These are phyloP conservation scores for Fallopia convolvulus DNA, from an alignment of 148 eudicot species.

Conservation along the genomic window DNA sequence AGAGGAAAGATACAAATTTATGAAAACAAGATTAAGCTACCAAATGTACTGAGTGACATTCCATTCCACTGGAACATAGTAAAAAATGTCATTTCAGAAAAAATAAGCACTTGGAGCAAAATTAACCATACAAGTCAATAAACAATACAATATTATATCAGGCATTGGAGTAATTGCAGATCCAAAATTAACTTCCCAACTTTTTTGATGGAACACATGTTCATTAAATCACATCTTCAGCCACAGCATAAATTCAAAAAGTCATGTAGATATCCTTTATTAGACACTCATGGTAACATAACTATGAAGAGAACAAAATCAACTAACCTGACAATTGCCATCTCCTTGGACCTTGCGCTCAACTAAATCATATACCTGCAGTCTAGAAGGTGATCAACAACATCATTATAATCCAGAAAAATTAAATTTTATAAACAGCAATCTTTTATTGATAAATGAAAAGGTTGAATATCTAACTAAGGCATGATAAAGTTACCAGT, in stretches of 20 bases:
- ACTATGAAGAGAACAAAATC: not conserved
- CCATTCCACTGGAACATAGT: not conserved
- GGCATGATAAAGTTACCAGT: not conserved
- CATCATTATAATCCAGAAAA: not conserved
- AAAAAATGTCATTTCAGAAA: not conserved
- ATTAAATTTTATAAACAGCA: not conserved
- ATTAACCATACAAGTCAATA: not conserved
- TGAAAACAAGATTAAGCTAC: not conserved
- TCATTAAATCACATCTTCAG: not conserved
- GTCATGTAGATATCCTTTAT: not conserved
- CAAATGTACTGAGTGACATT: not conserved
- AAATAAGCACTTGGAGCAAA: not conserved
- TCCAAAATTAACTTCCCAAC: not conserved
- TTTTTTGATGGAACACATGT: not conserved
- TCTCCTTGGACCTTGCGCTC: conserved; percentile 91
- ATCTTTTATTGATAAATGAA: not conserved
- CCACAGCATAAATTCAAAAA: not conserved
- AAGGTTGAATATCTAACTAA: not conserved
- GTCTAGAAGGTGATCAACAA: conserved; percentile 31
- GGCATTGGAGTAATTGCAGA: not conserved
- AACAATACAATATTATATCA: not conserved
- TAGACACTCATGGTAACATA: not conserved
- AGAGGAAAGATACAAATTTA: not conserved
- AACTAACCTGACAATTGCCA: conserved; percentile 91
- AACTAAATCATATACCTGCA: conserved; percentile 79